phyloP scores from a whole-genome alignment of 139 green algal genomes.

The Yamagishiella unicocca region DNA sequence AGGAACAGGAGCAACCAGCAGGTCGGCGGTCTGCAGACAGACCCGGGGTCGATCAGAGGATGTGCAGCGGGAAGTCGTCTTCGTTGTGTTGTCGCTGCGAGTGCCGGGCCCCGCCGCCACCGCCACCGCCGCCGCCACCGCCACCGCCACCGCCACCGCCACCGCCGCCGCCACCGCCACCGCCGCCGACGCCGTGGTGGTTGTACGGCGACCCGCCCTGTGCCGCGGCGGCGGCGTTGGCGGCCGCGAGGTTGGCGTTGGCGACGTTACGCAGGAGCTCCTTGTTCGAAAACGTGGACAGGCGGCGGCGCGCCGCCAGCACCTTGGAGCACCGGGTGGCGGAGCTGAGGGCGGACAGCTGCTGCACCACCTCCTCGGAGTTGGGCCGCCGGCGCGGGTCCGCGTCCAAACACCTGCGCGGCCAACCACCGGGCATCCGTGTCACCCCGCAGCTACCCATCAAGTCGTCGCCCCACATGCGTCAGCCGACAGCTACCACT shows the following conservation, averaged over 20 bases:
- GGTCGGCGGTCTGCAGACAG: no score
- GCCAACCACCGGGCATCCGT: no score
- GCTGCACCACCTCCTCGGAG: conserved; percentile 46
- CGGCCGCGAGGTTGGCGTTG: conserved; percentile 40
- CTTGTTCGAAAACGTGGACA: conserved; percentile 45
- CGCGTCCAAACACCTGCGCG: conserved; percentile 33
- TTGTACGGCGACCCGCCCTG: neutral
- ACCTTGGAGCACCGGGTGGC: neutral
- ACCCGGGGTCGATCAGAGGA: no score
- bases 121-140: neutral
- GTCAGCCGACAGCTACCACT: no score
- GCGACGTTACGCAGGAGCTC: conserved; percentile 32
- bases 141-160: neutral
- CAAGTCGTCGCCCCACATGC: no score
- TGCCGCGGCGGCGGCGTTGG: neutral
- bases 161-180: neutral
- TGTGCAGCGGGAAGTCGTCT: conserved; percentile 46
- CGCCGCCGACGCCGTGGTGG: neutral
- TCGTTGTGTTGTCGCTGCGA: neutral
- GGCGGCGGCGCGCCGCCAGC: conserved; percentile 4
- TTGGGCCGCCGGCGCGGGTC: conserved; percentile 30
- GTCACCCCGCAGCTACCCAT: neutral
- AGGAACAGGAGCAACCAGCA: no score
- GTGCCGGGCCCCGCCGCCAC: neutral
- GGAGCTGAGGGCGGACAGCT: neutral